Percentiles rank a stretch among this genome's conserved stretches.
Conservation (phyloP, 768 basidiomycete species). For the Amanita inopinata region DNA sequence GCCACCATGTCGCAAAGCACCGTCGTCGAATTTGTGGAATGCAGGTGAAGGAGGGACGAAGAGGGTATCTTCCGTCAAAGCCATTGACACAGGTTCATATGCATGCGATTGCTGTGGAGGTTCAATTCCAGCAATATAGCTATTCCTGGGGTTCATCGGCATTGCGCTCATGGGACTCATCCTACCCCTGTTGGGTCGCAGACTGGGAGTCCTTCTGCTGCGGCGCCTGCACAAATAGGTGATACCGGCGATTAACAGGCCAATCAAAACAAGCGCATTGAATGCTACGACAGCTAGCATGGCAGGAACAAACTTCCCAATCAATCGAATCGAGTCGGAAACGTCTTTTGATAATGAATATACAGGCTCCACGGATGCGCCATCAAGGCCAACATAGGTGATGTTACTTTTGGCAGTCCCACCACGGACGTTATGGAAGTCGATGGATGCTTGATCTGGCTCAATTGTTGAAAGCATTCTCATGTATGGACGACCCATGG, state of each 20-base stretch:
- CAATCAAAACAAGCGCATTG: conserved; percentile 62
- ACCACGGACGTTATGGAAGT: conserved; percentile 63
- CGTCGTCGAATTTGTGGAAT: conserved; percentile 36
- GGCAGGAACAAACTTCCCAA: conserved; percentile 59
- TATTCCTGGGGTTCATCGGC: conserved; percentile 41
- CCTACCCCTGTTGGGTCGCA: conserved; percentile 11
- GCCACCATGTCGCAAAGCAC: conserved; percentile 22
- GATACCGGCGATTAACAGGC: conserved; percentile 44
- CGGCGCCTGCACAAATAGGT: conserved; percentile 43
- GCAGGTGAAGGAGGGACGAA: conserved; percentile 51
- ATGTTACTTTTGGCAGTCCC: conserved; percentile 56
- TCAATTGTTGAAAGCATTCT: conserved; percentile 62
- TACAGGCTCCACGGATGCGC: conserved; percentile 28
- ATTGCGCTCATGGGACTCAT: conserved; percentile 37
- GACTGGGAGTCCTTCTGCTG: conserved; percentile 20
- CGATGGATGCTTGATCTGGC: conserved; percentile 57
- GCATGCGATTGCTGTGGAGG: conserved; percentile 25
- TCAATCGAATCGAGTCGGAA: conserved; percentile 47
- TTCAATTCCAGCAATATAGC: conserved; percentile 26
- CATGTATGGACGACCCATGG: conserved; percentile 72
- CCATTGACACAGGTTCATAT: conserved; percentile 73
- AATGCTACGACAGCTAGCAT: conserved; percentile 70
- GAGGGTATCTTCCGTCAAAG: conserved; percentile 41
- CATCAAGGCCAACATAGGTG: conserved; percentile 50
- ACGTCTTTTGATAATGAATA: conserved; percentile 52